Evolutionary conservation across 495 filamentous ascomycete genomes (phyloP).

Genomic region (Aspergillus egyptiacus): DNA sequence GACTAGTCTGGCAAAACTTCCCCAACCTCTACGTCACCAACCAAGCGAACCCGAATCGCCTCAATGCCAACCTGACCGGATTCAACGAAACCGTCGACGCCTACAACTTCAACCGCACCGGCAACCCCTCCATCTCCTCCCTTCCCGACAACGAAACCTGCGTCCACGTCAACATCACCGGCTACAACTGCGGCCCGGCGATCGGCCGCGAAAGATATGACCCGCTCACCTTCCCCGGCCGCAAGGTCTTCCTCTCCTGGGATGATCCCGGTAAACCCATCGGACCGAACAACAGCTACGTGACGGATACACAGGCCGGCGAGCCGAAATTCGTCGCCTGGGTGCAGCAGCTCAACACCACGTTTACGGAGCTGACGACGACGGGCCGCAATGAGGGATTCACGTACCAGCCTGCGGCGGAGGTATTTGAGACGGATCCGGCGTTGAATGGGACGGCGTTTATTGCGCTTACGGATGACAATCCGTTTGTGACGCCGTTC

Average conservation of each 20-base stretch:
- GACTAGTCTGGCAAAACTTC: constrained; percentile 85
- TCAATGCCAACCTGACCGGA: constrained; percentile 50
- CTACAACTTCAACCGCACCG: neutral
- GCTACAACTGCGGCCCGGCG: constrained; percentile 53
- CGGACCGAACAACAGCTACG: constrained; percentile 76
- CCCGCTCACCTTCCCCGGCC: constrained; percentile 71
- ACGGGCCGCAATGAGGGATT: neutral
- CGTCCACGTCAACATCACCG: constrained; percentile 41
- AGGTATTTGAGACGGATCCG: neutral
- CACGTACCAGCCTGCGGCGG: neutral
- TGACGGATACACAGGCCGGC: constrained; percentile 58
- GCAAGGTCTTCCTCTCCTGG: constrained; percentile 65
- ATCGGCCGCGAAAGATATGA: constrained; percentile 60
- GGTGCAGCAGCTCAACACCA: constrained; percentile 19
- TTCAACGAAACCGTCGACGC: constrained; percentile 18
- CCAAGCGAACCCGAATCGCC: constrained; percentile 62
- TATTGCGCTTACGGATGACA: neutral
- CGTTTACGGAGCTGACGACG: neutral
- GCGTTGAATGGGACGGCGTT: neutral
- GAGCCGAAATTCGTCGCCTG: constrained; percentile 64
- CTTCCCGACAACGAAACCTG: constrained; percentile 39
- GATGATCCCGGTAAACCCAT: constrained; percentile 61
- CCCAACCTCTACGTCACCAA: constrained; percentile 68
- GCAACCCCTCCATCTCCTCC: constrained; percentile 9
- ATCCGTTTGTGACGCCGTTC: neutral